phyloP scores from a whole-genome alignment of 208 protist species.

The Crithidia acanthocephali region DNA sequence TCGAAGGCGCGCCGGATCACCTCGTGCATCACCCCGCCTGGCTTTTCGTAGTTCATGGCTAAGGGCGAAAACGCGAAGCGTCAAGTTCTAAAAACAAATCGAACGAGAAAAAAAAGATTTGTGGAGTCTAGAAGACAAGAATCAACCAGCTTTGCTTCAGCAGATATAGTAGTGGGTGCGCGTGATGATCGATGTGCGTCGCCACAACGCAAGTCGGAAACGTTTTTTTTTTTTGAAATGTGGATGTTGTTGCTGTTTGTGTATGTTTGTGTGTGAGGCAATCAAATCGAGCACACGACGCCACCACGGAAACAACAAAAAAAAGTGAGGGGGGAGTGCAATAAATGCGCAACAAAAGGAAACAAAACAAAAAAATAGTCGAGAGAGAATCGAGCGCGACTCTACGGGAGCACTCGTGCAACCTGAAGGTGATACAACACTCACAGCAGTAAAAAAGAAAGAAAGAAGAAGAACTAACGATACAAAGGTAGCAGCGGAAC shows the following conservation, averaged over 20 bases:
- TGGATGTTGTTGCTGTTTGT: neutral
- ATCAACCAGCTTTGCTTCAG: too few species aligned
- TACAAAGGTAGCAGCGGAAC: too few species aligned
- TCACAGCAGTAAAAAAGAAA: neutral
- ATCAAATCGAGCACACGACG: too few species aligned
- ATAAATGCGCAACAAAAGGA: neutral
- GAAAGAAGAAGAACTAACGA: neutral
- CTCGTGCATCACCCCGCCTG: slow-evolving; percentile 70
- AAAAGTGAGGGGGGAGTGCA: neutral
- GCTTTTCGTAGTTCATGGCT: slow-evolving; percentile 59
- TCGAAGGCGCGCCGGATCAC: slow-evolving; percentile 68
- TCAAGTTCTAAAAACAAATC: neutral
- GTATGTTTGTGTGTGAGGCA: neutral
- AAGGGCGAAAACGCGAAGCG: neutral
- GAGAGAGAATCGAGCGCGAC: too few species aligned
- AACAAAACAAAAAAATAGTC: slow-evolving; percentile 13
- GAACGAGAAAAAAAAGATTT: too few species aligned
- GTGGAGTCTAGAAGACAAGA: too few species aligned
- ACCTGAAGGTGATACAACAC: neutral
- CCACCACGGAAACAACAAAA: neutral
- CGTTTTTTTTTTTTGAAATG: too few species aligned
- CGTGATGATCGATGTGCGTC: too few species aligned
- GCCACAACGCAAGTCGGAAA: too few species aligned
- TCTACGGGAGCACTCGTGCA: too few species aligned
- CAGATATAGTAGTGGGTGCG: too few species aligned